These are phyloP conservation scores for Plasmodium relictum DNA, from an alignment of 169 alveolate species.

Conservation along the genomic window DNA sequence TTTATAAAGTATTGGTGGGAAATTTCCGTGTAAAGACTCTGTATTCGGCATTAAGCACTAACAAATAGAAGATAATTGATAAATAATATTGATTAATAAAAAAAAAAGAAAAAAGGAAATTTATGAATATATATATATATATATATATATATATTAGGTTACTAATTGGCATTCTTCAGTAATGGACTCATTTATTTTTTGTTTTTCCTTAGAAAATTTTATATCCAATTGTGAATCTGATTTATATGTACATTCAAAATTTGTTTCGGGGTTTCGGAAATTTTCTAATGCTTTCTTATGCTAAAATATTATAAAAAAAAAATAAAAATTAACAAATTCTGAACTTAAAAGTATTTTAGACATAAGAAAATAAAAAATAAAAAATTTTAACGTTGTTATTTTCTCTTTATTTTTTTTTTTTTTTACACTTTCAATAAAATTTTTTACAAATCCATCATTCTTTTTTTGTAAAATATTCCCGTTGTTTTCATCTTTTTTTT, in stretches of 20 bases:
- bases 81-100: not conserved
- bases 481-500: not conserved
- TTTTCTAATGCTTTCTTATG: slow-evolving; percentile 26
- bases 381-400: not conserved
- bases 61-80: not conserved
- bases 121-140: not conserved
- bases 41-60: slow-evolving; percentile 75
- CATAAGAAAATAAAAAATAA: not conserved
- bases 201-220: slow-evolving; percentile 4
- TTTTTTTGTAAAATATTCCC: slow-evolving; percentile 11
- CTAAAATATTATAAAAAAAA: not conserved
- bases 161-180: slow-evolving; percentile 65
- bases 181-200: slow-evolving; percentile 7
- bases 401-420: not conserved
- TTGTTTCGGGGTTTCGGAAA: slow-evolving; percentile 17
- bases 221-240: slow-evolving; percentile 4
- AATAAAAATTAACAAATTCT: too few relatives aligned
- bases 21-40: slow-evolving; percentile 69
- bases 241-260: slow-evolving; percentile 39
- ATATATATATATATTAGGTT: not conserved
- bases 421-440: slow-evolving; percentile 27
- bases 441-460: not conserved
- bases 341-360: not conserved
- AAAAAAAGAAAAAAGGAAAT: not conserved
- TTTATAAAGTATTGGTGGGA: slow-evolving; percentile 67